Base-by-base conservation (phyloP, 2,329 filamentous ascomycete species). In the Myriosclerotinia curreyana region DNA sequence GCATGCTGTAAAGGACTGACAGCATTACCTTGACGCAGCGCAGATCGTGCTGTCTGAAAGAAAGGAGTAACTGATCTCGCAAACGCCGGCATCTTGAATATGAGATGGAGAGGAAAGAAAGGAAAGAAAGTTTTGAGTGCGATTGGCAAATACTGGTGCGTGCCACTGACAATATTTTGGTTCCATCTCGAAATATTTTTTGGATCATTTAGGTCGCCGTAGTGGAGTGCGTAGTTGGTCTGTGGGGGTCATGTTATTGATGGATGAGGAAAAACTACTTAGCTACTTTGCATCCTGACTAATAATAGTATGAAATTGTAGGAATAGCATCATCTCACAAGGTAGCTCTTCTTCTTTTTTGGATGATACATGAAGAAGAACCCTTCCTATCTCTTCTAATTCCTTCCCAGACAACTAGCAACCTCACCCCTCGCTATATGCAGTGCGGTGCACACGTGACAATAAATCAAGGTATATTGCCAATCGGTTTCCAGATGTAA, bases 11-110 rank as follows among this genome's bases (percentile, higher is more conserved):
- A 82, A 61, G 92, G 91, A 80, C 90, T 94, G 76, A 85, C 79
- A 72, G 83, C 82, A 76, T 82, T 86, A 76, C 86, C 84, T 74
- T 85, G 82, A 77, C 85, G 82, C 75, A 95, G 82, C 72, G 90
- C 87, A 73, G 85, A 82, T 75, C 91, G 89, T 78, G 90, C 89
- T 71, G 92, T 90, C 82, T 91, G 90, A 80, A 95, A 78, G 74
- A 96, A 87, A 74, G 91, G 88, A 79, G 86, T 85, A 74, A 92
- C 76, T 68, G 89, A 86, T 82, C 92, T 87, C 77, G 92, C 85
- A 76, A 95, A 86, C 75, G 85, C 84, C 79, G 92, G 88, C 90
- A 96, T 96, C 75, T 78, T 89, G 81, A 75, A 68, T 58, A n/a
- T 52, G 28, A 49, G 25, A 54, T 62, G 44, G n/a, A 53, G 55